These are phyloP conservation scores for Spiromastix sp. DNA, from an alignment of 2,329 filamentous ascomycete genomes.

Conservation along the genomic window DNA sequence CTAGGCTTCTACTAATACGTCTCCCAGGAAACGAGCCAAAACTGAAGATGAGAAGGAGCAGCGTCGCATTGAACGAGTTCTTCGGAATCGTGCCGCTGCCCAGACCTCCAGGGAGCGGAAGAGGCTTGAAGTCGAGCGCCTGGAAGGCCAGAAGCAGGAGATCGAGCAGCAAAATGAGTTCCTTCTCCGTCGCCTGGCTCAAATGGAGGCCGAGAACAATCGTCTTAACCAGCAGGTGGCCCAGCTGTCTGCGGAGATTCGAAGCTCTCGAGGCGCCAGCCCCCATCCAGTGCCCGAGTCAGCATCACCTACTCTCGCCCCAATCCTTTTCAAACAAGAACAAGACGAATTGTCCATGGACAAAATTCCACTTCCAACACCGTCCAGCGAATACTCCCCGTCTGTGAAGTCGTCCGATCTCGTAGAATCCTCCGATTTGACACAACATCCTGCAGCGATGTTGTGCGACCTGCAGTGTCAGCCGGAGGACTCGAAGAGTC, in stretches of 20 bases:
- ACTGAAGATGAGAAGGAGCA: conserved; percentile 99
- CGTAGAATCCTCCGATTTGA: conserved; percentile 67
- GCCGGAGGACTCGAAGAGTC: conserved; percentile 53
- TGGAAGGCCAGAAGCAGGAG: conserved; percentile 54
- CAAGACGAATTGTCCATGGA: conserved; percentile 31
- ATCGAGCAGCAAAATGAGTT: conserved; percentile 64
- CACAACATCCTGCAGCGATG: conserved; percentile 99
- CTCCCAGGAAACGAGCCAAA: conserved; percentile 82
- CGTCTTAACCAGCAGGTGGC: conserved; percentile 40
- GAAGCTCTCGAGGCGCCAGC: conserved; percentile 28
- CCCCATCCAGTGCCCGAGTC: conserved; percentile 26
- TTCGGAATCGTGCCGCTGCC: conserved; percentile 88
- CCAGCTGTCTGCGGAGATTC: conserved; percentile 38
- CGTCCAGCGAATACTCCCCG: conserved; percentile 28
- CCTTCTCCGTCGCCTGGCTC: conserved; percentile 53
- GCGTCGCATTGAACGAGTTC: conserved; percentile 89
- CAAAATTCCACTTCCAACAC: conserved; percentile 30
- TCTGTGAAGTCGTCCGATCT: conserved; percentile 32
- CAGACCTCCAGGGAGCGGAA: conserved; percentile 95
- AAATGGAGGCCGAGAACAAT: conserved; percentile 47
- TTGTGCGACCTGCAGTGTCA: conserved; percentile 99
- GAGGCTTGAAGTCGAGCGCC: conserved; percentile 75
- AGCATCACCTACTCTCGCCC: conserved; percentile 29
- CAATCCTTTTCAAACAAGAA: conserved; percentile 35
- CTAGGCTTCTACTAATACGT: neutral